Percentiles rank a stretch among this genome's conserved stretches.
phyloP scores from a whole-genome alignment of 2,329 filamentous ascomycete genomes.

The Zymoseptoria pseudotritici region DNA sequence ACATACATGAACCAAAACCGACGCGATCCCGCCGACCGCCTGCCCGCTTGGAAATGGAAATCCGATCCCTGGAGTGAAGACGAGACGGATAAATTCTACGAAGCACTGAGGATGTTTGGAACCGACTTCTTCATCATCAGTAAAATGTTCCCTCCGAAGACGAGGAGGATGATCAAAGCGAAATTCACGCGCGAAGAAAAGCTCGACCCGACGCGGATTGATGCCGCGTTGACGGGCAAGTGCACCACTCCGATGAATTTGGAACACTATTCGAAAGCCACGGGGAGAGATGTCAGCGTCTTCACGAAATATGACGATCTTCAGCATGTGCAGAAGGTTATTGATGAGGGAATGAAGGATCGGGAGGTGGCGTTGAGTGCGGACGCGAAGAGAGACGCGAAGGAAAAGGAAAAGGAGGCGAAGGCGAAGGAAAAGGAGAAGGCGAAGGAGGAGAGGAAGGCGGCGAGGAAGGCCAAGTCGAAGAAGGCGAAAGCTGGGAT shows the following conservation, averaged over 20 bases:
- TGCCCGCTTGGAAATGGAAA: conserved; percentile 38
- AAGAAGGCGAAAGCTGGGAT: conserved; percentile 18
- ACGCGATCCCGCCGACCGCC: conserved; percentile 40
- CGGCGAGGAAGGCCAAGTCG: conserved; percentile 26
- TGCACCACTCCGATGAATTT: conserved; percentile 35
- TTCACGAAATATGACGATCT: conserved; percentile 32
- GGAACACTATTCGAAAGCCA: conserved; percentile 33
- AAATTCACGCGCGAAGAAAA: conserved; percentile 78
- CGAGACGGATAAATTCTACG: conserved; percentile 69
- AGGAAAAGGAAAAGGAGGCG: conserved; percentile 25
- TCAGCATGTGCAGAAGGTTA: conserved; percentile 29
- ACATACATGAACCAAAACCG: conserved; percentile 59
- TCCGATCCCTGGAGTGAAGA: conserved; percentile 63
- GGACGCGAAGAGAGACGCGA: conserved; percentile 30
- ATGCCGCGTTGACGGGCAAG: conserved; percentile 49
- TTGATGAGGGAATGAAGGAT: conserved; percentile 24
- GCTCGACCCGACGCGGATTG: conserved; percentile 56
- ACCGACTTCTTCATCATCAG: conserved; percentile 78
- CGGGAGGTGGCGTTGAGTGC: conserved; percentile 28
- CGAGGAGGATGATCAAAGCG: conserved; percentile 66
- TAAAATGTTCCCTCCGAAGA: conserved; percentile 65
- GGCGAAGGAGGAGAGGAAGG: conserved; percentile 24
- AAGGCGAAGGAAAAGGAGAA: conserved; percentile 28
- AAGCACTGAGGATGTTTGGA: conserved; percentile 66
- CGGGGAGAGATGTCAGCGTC: conserved; percentile 29